Base-by-base conservation (phyloP, 345 rosid species). In the Raphanus raphanistrum region DNA sequence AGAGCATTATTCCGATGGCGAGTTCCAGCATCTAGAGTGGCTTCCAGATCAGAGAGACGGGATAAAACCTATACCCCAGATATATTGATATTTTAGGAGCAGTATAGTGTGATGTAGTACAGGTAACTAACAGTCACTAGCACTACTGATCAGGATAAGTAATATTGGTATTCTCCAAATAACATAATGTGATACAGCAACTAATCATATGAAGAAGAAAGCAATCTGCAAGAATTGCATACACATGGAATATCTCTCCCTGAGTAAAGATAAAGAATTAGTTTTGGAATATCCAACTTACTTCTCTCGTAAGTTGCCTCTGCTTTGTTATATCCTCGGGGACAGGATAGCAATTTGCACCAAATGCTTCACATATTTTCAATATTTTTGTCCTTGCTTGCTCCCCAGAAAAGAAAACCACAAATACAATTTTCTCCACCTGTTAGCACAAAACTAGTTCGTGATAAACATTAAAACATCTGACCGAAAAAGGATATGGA, bases 291-390 rank as follows among this genome's bases (percentile, higher is more conserved):
- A 63, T 74, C 21, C 12, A 65, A 81, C 96, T 84, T 85, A 94
- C 98, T 85, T 94, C 99, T 84, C 94, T 87, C 6, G 89, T 87
- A 82, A 92, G 86, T 83, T 92, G 98, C 74, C 94, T 88, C 78
- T 90, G 98, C 84, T 94, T 94, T 33, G 86, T 85, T 45, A 83
- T 78, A 83, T 92, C 98, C 82, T 92, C 99, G 6, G 98, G 95
- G 74, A 92, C 92, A 81, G 97, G 92, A 87, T 89, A 94, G 82
- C 96, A 92, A 86, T 89, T 90, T 64, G 96, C 98, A 72, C 92
- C 98, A 88, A 94, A 94, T 65, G 98, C 98, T 86, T 92, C 97
- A 69, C 98, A 94, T 76, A 94, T 89, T 88, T 86, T 92, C 71
- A 88, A 78, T 79, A 90, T 89, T 83, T 94, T 94, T 33, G 81